Percentiles rank a stretch among this genome's conserved stretches.
Evolutionary conservation across 495 filamentous ascomycete genomes (phyloP).

Genomic region (Lasiosphaeria miniovina): DNA sequence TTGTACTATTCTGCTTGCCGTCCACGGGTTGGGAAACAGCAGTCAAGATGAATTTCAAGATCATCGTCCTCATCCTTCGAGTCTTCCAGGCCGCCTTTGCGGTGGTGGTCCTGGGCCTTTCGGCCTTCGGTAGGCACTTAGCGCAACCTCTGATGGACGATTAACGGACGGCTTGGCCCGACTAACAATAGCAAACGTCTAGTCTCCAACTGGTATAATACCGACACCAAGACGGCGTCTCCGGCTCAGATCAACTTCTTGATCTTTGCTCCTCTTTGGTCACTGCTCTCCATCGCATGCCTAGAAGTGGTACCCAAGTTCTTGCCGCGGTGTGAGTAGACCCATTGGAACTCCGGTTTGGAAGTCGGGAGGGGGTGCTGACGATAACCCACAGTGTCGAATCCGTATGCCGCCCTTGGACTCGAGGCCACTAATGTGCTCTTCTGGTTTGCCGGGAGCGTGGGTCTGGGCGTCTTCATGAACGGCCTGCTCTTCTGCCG

Average conservation of each 20-base stretch:
- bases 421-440: constrained; percentile 66
- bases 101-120: constrained; percentile 63
- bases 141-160: not conserved
- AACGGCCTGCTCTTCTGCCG: constrained; percentile 52
- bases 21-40: not conserved
- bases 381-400: constrained; percentile 38
- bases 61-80: constrained; percentile 32
- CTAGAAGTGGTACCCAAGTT: constrained; percentile 63
- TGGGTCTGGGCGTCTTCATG: constrained; percentile 66
- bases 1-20: not conserved
- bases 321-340: constrained; percentile 36
- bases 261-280: constrained; percentile 64
- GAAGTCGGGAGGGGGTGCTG: not conserved
- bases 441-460: constrained; percentile 80
- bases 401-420: constrained; percentile 57
- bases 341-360: constrained; percentile 15
- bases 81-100: constrained; percentile 59
- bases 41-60: constrained; percentile 17
- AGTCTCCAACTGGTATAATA: constrained; percentile 54
- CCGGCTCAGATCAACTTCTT: constrained; percentile 69
- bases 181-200: constrained; percentile 15
- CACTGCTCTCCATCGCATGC: constrained; percentile 61
- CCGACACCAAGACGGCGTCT: constrained; percentile 40
- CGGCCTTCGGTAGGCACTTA: constrained; percentile 62
- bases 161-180: not conserved